Base-by-base conservation (phyloP, 1,139 yeast genomes). In the Yamadazyma oceani region DNA sequence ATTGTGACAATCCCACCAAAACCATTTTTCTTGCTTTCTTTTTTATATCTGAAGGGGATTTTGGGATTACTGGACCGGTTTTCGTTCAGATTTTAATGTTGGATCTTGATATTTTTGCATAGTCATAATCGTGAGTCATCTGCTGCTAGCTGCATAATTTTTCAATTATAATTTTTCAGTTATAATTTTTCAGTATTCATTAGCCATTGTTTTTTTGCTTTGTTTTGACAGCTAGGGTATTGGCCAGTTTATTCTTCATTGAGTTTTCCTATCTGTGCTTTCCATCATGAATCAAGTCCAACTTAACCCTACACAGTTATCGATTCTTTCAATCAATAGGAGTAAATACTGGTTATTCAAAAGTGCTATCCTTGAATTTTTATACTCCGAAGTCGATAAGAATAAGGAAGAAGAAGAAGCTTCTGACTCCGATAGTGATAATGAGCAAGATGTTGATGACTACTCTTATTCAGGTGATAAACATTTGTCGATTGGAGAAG, bases 261-360 rank as follows among this genome's bases (percentile, higher is more conserved):
- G n/a, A n/a, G n/a, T n/a, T n/a, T n/a, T n/a, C n/a, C n/a, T n/a
- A n/a, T n/a, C n/a, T n/a, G n/a, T n/a, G n/a, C n/a, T n/a, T n/a
- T 27, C 10, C 31, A 26, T 6, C 9, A 48, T 47, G 51, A 62
- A 69, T 16, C 73, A 72, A 41, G 73, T 71, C 2, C 72, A 70
- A 44, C 53, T 75, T 26, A 72, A 71, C 48, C 68, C 66, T 10
- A 67, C 75, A 3, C 54, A 58, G 35, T 58, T 77, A 26, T 64
- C 76, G 16, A 64, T 75, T 19, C 57, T 77, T 41, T 72, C 81
- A 2, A 65, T 76, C 17, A 75, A 77, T 1, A 54, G 81, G 42
- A 60, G 60, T 14, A 65, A 67, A 41, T 72, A 68, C 47, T 77
- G 82, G 82, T 45, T 77, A 10, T 75, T 75, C 44, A 60, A 71